Evolutionary conservation across 1,139 yeast genomes (phyloP).

Genomic region (Lodderomyces metapsilosis): DNA sequence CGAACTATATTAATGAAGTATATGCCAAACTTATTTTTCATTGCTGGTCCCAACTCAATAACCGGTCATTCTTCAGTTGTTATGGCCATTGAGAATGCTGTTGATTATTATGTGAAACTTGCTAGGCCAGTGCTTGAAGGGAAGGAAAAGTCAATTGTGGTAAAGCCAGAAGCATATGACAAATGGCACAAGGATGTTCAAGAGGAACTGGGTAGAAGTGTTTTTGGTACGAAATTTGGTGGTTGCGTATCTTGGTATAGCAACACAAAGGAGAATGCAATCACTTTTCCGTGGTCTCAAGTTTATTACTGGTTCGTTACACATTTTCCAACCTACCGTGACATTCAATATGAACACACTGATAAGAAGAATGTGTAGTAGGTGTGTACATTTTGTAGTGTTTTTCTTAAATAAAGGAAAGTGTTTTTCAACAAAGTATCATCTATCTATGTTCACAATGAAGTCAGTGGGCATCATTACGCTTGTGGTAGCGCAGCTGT

Average conservation of each 20-base stretch:
- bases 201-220: conserved; percentile 25
- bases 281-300: conserved; percentile 44
- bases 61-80: conserved; percentile 47
- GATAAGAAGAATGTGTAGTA: background rate
- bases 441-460: too few species aligned
- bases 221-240: conserved; percentile 42
- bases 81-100: conserved; percentile 40
- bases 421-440: too few species aligned
- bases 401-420: too few species aligned
- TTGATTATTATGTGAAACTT: conserved; percentile 25
- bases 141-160: conserved; percentile 27
- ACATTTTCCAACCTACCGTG: conserved; percentile 29
- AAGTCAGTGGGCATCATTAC: too few species aligned
- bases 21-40: conserved; percentile 35
- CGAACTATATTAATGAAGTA: conserved; percentile 34
- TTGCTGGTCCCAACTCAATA: conserved; percentile 45
- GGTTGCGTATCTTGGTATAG: conserved; percentile 47
- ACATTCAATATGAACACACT: conserved; percentile 18
- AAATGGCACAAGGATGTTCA: conserved; percentile 36
- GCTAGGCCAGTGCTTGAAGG: conserved; percentile 32
- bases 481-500: too few species aligned
- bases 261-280: conserved; percentile 26
- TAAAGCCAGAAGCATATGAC: conserved; percentile 34
- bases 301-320: conserved; percentile 30
- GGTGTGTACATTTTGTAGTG: too few species aligned